Conservation (phyloP, 75 land plant genomes). For the Pinus albicaulis region DNA sequence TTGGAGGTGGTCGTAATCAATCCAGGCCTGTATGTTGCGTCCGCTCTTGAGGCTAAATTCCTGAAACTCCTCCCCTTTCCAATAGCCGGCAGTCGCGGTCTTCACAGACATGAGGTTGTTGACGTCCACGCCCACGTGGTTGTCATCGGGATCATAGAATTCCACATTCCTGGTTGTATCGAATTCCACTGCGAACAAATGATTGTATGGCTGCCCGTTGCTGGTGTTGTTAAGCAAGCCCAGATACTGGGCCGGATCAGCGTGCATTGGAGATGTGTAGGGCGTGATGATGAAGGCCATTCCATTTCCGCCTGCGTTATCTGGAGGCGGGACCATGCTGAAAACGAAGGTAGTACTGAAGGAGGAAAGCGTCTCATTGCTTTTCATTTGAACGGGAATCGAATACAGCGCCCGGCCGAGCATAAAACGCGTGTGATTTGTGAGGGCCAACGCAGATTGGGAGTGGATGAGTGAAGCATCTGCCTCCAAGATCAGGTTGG, state of each 20-base stretch:
- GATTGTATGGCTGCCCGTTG: constrained; percentile 36
- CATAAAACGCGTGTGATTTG: neutral
- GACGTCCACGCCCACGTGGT: constrained; percentile 58
- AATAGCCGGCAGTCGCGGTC: neutral
- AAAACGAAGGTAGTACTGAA: constrained; percentile 15
- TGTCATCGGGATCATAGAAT: constrained; percentile 31
- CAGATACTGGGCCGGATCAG: constrained; percentile 25
- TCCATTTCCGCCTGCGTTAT: constrained; percentile 29
- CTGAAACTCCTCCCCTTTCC: too few species aligned
- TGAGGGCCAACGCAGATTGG: neutral
- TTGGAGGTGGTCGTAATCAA: too few species aligned
- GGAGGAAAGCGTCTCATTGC: neutral
- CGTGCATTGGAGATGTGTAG: constrained; percentile 17
- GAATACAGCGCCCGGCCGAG: neutral
- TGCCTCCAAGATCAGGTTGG: neutral
- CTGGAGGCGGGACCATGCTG: constrained; percentile 18
- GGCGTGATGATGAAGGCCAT: constrained; percentile 39
- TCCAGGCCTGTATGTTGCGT: too few species aligned
- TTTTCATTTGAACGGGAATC: neutral
- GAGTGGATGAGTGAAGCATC: neutral
- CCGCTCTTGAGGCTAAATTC: too few species aligned
- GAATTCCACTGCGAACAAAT: constrained; percentile 55
- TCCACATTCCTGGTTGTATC: constrained; percentile 35
- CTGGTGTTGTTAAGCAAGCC: constrained; percentile 45
- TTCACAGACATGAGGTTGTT: constrained; percentile 32